Conservation (phyloP, 2,329 filamentous ascomycete genomes). For the Alternaria triticina region DNA sequence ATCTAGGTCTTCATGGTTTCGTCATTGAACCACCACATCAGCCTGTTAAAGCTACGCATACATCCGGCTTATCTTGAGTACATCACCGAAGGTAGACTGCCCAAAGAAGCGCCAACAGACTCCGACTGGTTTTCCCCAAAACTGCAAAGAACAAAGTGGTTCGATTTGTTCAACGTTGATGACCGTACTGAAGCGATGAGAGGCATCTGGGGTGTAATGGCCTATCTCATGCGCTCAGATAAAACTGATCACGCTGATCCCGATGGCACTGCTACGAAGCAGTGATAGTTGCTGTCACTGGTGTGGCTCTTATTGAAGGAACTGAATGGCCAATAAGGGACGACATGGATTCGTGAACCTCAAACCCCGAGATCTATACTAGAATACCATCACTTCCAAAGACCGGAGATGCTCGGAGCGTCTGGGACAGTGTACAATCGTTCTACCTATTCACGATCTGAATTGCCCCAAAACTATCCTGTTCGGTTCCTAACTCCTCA, state of each 20-base stretch:
- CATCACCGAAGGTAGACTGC: slow-evolving; percentile 54
- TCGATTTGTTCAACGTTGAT: slow-evolving; percentile 61
- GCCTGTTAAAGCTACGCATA: slow-evolving; percentile 64
- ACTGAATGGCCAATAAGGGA: background rate
- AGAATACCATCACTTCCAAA: background rate
- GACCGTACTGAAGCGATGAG: slow-evolving; percentile 64
- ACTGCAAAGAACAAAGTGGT: slow-evolving; percentile 64
- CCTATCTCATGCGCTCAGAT: slow-evolving; percentile 54
- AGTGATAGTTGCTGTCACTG: background rate
- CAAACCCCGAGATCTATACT: background rate
- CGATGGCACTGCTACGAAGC: slow-evolving; percentile 8
- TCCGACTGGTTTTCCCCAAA: slow-evolving; percentile 58
- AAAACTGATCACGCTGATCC: slow-evolving; percentile 5
- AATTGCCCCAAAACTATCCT: background rate
- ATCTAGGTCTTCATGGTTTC: slow-evolving; percentile 66
- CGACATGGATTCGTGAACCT: background rate
- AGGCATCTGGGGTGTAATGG: slow-evolving; percentile 64
- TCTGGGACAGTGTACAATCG: background rate
- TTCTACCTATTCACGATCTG: background rate
- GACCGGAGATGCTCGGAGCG: background rate
- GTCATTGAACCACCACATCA: slow-evolving; percentile 67
- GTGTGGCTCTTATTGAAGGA: background rate
- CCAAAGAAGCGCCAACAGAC: slow-evolving; percentile 31
- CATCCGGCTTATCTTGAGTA: slow-evolving; percentile 64
- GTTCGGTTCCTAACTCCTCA: background rate